phyloP scores from a whole-genome alignment of 371 early-diverging fungal species.

The Apophysomyces ossiformis region DNA sequence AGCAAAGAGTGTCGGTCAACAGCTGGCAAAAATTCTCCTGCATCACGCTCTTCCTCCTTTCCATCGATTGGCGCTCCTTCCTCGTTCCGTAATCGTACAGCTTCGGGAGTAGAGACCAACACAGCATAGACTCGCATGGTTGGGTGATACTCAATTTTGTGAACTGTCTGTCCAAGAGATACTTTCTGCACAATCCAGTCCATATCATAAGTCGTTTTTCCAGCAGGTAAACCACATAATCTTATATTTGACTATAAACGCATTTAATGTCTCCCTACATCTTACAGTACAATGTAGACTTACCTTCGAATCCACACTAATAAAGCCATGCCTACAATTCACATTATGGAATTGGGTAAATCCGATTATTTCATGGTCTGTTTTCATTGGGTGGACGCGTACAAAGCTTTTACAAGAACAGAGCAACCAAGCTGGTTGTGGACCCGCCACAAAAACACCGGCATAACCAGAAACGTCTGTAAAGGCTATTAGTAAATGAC shows the following conservation, averaged over 20 bases:
- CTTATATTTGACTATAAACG: slow-evolving; percentile 63
- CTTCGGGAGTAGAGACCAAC: slow-evolving; percentile 66
- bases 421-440: slow-evolving; percentile 84
- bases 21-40: slow-evolving; percentile 66
- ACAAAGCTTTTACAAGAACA: slow-evolving; percentile 66
- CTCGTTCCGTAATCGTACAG: slow-evolving; percentile 74
- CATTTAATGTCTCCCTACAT: not conserved
- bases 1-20: slow-evolving; percentile 74
- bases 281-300: slow-evolving; percentile 7
- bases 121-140: slow-evolving; percentile 81
- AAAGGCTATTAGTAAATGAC: slow-evolving; percentile 60
- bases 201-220: slow-evolving; percentile 76
- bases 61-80: slow-evolving; percentile 61
- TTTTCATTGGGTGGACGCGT: slow-evolving; percentile 82
- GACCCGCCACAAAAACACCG: slow-evolving; percentile 89
- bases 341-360: slow-evolving; percentile 87
- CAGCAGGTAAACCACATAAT: slow-evolving; percentile 73
- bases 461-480: slow-evolving; percentile 76
- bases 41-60: slow-evolving; percentile 34
- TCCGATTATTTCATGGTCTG: slow-evolving; percentile 66
- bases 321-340: slow-evolving; percentile 83
- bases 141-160: slow-evolving; percentile 83
- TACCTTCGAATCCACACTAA: slow-evolving; percentile 64
- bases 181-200: slow-evolving; percentile 89
- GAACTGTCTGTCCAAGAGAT: slow-evolving; percentile 74